phyloP scores from a whole-genome alignment of 2,329 filamentous ascomycete species.

The Xylaria arbuscula region DNA sequence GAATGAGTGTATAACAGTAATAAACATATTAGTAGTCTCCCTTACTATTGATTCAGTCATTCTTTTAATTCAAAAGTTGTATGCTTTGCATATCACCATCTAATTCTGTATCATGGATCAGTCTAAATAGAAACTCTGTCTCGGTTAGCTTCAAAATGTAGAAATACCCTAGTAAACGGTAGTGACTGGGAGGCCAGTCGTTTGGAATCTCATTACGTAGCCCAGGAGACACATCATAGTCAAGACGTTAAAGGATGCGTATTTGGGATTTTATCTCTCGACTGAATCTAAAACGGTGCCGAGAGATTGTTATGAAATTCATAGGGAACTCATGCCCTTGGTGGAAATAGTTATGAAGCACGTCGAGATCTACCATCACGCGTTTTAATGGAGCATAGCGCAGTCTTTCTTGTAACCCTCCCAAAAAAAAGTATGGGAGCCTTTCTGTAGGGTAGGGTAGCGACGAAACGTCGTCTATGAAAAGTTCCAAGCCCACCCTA shows the following conservation, averaged over 20 bases:
- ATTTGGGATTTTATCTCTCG: neutral
- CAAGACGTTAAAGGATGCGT: neutral
- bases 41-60: neutral
- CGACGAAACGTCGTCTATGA: neutral
- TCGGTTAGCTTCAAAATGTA: too few species aligned
- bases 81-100: neutral
- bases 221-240: too few species aligned
- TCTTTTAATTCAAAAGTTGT: neutral
- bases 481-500: neutral
- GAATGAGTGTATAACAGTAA: constrained; percentile 12
- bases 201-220: too few species aligned
- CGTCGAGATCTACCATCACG: neutral
- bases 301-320: neutral
- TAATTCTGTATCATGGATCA: neutral
- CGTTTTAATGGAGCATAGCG: neutral
- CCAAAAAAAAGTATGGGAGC: neutral
- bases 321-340: too few species aligned
- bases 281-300: neutral
- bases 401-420: neutral
- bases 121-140: neutral
- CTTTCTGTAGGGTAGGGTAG: neutral
- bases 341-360: neutral
- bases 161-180: too few species aligned
- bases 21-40: neutral
- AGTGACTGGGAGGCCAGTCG: too few species aligned